Evolutionary conservation across 2,329 filamentous ascomycete species (phyloP).

Genomic region (Phialemoniopsis sp.): DNA sequence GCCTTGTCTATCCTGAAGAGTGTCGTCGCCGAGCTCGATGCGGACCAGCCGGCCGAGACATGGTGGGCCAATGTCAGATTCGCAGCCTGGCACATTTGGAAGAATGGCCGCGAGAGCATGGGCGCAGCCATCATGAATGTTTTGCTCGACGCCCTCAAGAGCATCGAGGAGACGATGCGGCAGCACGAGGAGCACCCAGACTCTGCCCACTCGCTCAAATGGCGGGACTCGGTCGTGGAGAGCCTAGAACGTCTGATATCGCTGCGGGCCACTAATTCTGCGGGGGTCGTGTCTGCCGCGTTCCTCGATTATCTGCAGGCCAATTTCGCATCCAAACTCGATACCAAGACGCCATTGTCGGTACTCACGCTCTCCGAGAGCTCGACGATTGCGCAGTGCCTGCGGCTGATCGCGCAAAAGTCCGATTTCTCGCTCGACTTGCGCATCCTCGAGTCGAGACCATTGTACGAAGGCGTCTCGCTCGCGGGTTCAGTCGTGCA

Average conservation of each 20-base stretch:
- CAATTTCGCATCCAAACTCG: constrained; percentile 18
- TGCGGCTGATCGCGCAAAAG: constrained; percentile 34
- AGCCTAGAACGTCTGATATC: constrained; percentile 12
- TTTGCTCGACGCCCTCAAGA: constrained; percentile 39
- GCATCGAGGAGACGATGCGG: constrained; percentile 26
- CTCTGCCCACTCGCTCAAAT: constrained; percentile 1
- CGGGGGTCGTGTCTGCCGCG: constrained; percentile 15
- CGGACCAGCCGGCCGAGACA: constrained; percentile 17
- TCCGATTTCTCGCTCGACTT: constrained; percentile 40
- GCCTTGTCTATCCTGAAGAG: constrained; percentile 46
- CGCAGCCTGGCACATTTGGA: constrained; percentile 60
- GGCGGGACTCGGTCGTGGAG: constrained; percentile 8
- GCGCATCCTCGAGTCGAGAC: constrained; percentile 62
- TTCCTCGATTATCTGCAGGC: constrained; percentile 29
- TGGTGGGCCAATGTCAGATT: constrained; percentile 56
- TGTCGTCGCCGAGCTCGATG: constrained; percentile 31
- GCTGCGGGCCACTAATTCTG: constrained; percentile 12
- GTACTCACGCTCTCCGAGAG: constrained; percentile 61
- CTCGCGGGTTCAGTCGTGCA: constrained; percentile 41
- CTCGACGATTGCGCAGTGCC: constrained; percentile 50
- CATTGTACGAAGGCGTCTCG: constrained; percentile 60
- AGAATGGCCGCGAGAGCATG: constrained; percentile 65
- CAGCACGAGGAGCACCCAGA: constrained; percentile 11
- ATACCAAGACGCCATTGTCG: constrained; percentile 22
- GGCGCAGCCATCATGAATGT: constrained; percentile 51